phyloP scores from a whole-genome alignment of 768 basidiomycete genomes.

The Lentinula detonsa region DNA sequence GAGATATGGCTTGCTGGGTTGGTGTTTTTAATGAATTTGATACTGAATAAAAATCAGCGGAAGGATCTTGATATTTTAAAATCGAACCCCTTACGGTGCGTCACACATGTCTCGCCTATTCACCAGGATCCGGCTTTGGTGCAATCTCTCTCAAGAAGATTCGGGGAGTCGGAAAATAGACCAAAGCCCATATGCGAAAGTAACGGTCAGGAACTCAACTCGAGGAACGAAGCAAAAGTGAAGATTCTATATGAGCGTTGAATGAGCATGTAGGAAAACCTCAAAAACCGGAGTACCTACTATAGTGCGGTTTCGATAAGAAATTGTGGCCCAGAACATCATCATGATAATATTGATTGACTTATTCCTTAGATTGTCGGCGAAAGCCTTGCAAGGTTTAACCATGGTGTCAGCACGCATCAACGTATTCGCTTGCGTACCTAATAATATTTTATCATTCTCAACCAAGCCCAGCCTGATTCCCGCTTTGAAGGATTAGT shows the following conservation, averaged over 20 bases:
- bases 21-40: not conserved
- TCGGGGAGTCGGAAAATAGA: not conserved
- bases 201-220: not conserved
- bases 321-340: no score
- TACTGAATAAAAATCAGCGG: not conserved
- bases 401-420: no score
- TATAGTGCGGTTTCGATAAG: no score
- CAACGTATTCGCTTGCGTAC: no score
- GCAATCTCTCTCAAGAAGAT: not conserved
- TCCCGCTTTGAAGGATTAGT: no score
- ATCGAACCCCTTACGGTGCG: not conserved
- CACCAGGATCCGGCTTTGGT: not conserved
- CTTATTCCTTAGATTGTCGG: no score
- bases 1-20: not conserved
- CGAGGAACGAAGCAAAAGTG: not conserved
- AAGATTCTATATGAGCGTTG: not conserved
- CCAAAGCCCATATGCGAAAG: no score
- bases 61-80: conserved; percentile 2
- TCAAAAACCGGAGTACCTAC: no score
- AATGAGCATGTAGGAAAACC: not conserved
- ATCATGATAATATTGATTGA: no score
- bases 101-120: not conserved
- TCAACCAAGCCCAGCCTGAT: no score
- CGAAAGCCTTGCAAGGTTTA: no score
- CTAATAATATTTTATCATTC: no score